Evolutionary conservation across 2,329 filamentous ascomycete genomes (phyloP).

Genomic region (Pestalotiopsis sp.): DNA sequence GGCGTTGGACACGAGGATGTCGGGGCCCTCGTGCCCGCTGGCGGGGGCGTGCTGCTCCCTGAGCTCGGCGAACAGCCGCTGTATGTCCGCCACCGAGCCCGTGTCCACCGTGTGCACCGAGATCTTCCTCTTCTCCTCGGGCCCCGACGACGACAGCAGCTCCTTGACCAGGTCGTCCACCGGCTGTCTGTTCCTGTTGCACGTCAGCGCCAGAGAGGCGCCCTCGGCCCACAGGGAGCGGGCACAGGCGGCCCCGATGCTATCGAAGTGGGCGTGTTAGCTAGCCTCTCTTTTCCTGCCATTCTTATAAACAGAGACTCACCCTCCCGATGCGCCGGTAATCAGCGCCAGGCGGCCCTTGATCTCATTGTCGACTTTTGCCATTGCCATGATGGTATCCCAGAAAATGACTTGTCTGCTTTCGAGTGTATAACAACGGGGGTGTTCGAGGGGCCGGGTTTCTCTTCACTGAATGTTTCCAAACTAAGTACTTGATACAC

Average conservation of each 20-base stretch:
- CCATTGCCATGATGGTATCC: slow-evolving; percentile 19
- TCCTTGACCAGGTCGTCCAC: slow-evolving; percentile 30
- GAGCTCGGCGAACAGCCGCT: slow-evolving; percentile 57
- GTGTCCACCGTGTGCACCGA: slow-evolving; percentile 63
- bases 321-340: slow-evolving; percentile 38
- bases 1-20: slow-evolving; percentile 69
- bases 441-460: background rate
- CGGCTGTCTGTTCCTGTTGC: slow-evolving; percentile 28
- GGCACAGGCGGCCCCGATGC: slow-evolving; percentile 36
- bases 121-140: slow-evolving; percentile 33
- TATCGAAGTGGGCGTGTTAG: slow-evolving; percentile 17
- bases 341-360: slow-evolving; percentile 36
- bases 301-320: slow-evolving; percentile 13
- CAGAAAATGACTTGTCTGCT: background rate
- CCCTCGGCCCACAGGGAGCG: slow-evolving; percentile 35
- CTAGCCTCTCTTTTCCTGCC: background rate
- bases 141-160: slow-evolving; percentile 19
- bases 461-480: background rate
- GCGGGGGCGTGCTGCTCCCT: slow-evolving; percentile 42
- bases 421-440: background rate
- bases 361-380: slow-evolving; percentile 34
- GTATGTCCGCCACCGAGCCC: slow-evolving; percentile 52
- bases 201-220: slow-evolving; percentile 36
- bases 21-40: slow-evolving; percentile 47
- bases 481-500: slow-evolving; percentile 4